Conservation (phyloP, 2,329 filamentous ascomycete species). For the Trichoderma sp. region DNA sequence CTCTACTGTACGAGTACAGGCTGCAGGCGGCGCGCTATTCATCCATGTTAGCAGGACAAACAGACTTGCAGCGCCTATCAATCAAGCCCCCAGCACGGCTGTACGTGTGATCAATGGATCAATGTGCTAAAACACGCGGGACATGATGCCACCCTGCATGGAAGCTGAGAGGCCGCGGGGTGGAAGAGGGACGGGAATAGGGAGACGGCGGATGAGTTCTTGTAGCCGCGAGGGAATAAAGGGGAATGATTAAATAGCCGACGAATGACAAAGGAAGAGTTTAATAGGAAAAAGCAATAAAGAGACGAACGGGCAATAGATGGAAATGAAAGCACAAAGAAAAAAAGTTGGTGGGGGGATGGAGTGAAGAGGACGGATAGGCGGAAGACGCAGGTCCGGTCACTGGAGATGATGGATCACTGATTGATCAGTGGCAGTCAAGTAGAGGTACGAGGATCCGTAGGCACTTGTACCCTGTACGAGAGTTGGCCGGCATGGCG, state of each 20-base stretch:
- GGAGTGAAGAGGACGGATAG: neutral
- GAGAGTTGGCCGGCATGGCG: slow-evolving; percentile 9
- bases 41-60: neutral
- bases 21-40: neutral
- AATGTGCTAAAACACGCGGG: neutral
- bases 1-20: neutral
- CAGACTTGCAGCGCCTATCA: neutral
- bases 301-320: neutral
- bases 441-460: neutral
- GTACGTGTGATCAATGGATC: neutral
- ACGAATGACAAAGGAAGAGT: neutral
- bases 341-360: neutral
- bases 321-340: neutral
- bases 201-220: neutral
- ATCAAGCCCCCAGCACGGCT: neutral
- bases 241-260: neutral
- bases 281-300: neutral
- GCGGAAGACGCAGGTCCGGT: slow-evolving; percentile 9
- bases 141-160: neutral
- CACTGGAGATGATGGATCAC: neutral
- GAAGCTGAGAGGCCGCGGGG: neutral
- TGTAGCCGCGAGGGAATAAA: neutral
- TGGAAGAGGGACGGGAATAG: neutral
- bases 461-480: neutral
- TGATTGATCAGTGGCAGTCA: neutral